Evolutionary conservation across 192 early-diverging fungal species (phyloP).

Genomic region (Rhizophagus sp.): DNA sequence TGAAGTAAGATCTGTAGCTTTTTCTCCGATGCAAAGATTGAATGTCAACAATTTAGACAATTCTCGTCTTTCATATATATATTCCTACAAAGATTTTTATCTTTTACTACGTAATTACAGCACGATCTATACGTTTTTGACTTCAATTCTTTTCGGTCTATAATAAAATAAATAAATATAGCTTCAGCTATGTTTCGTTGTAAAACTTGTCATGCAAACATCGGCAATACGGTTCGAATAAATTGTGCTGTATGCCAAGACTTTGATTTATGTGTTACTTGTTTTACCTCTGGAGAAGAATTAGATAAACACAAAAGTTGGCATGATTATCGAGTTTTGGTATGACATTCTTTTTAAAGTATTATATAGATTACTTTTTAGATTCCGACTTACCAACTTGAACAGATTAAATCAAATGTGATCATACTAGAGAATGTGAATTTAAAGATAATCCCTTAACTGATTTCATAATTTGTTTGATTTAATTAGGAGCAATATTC

Average conservation of each 20-base stretch:
- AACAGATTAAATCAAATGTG: constrained; percentile 14
- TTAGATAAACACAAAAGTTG: constrained; percentile 74
- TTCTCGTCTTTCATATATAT: not conserved
- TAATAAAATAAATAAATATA: not conserved
- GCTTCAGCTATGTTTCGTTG: constrained; percentile 59
- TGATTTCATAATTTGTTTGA: constrained; percentile 20
- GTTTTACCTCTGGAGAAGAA: constrained; percentile 87
- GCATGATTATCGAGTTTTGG: constrained; percentile 92
- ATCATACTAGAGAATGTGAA: not conserved
- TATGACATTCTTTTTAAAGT: constrained; percentile 36
- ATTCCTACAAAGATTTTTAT: not conserved
- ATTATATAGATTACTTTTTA: not conserved
- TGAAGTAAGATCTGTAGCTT: not conserved
- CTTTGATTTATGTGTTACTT: constrained; percentile 93
- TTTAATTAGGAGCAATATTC: constrained; percentile 66
- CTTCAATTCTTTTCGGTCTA: not conserved
- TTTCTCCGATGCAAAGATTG: not conserved
- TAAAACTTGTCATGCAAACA: constrained; percentile 87
- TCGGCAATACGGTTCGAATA: constrained; percentile 88
- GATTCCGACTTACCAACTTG: not conserved
- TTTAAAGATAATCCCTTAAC: constrained; percentile 24
- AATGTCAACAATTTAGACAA: not conserved
- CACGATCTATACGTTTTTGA: not conserved
- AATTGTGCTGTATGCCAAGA: constrained; percentile 82
- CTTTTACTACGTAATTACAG: not conserved